Conservation (phyloP, 2,329 filamentous ascomycete species). For the Emergomyces africanus region DNA sequence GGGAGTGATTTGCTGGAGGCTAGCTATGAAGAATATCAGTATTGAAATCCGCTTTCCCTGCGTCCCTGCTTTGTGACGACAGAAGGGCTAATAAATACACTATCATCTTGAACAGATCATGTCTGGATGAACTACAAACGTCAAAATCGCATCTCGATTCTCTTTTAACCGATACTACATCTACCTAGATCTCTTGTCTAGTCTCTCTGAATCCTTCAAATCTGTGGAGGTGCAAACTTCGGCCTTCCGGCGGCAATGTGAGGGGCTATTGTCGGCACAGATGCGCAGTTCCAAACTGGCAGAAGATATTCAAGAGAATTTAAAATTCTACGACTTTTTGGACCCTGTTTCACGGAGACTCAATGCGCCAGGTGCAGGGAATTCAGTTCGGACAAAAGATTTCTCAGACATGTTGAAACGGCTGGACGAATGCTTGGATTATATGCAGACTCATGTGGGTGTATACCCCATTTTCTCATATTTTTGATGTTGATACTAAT, state of each 20-base stretch:
- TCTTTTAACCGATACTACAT: slow-evolving; percentile 63
- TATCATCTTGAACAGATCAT: slow-evolving; percentile 41
- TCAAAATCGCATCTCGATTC: slow-evolving; percentile 72
- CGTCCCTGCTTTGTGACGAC: slow-evolving; percentile 17
- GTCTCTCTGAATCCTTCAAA: slow-evolving; percentile 73
- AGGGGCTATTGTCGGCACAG: slow-evolving; percentile 74
- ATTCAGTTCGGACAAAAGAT: slow-evolving; percentile 67
- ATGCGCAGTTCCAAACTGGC: slow-evolving; percentile 64
- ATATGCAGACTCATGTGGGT: slow-evolving; percentile 76
- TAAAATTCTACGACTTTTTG: slow-evolving; percentile 90
- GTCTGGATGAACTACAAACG: slow-evolving; percentile 66
- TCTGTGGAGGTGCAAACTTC: slow-evolving; percentile 81
- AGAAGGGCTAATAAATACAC: not conserved
- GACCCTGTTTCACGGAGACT: slow-evolving; percentile 81
- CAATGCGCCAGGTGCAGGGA: slow-evolving; percentile 82
- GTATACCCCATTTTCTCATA: not conserved
- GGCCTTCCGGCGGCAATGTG: slow-evolving; percentile 86
- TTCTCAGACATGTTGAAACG: slow-evolving; percentile 82
- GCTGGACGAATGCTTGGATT: slow-evolving; percentile 79
- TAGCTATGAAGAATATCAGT: slow-evolving; percentile 77
- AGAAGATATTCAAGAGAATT: slow-evolving; percentile 71
- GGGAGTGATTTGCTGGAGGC: slow-evolving; percentile 62
- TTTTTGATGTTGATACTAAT: slow-evolving; percentile 14
- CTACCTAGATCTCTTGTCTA: slow-evolving; percentile 64
- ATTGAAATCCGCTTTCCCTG: slow-evolving; percentile 22